phyloP scores from a whole-genome alignment of 2,329 filamentous ascomycete species.

The Pseudogymnoascus destructans region DNA sequence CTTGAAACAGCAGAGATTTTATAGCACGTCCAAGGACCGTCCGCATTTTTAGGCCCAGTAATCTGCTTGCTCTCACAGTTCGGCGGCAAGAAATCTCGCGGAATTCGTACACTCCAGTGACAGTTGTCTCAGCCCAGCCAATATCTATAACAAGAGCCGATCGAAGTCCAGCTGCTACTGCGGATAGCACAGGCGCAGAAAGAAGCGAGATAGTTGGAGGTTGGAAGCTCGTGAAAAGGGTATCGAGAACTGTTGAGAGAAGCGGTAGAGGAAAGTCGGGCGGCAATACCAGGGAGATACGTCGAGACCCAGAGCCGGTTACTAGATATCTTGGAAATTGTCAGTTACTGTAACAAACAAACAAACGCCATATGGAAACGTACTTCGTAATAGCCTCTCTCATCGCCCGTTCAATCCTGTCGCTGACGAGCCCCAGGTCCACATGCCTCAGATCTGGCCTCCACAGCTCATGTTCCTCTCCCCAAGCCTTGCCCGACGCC shows the following conservation, averaged over 20 bases:
- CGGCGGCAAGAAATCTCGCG: conserved; percentile 61
- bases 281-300: conserved; percentile 63
- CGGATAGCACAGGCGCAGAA: conserved; percentile 59
- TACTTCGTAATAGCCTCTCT: conserved; percentile 73
- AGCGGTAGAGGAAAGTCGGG: conserved; percentile 66
- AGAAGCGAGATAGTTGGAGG: conserved; percentile 69
- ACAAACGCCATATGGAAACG: conserved; percentile 26
- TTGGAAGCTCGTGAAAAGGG: conserved; percentile 70
- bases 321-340: conserved; percentile 40
- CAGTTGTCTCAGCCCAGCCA: conserved; percentile 80
- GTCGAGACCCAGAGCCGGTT: conserved; percentile 63
- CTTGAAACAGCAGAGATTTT: conserved; percentile 12
- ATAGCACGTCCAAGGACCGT: conserved; percentile 42
- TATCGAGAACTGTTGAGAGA: conserved; percentile 61
- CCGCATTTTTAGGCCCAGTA: conserved; percentile 57
- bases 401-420: conserved; percentile 74
- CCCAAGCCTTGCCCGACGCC: conserved; percentile 42
- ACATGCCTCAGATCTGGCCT: conserved; percentile 56
- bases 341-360: conserved; percentile 12
- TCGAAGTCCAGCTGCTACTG: conserved; percentile 68
- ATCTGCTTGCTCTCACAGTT: conserved; percentile 61
- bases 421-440: conserved; percentile 68
- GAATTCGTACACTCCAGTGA: conserved; percentile 84
- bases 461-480: conserved; percentile 62
- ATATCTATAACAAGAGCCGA: conserved; percentile 82